Percentiles rank a stretch among this genome's conserved stretches.
Conservation (phyloP, 805 yeast genomes). For the Cyberlindnera xylosilytica region DNA sequence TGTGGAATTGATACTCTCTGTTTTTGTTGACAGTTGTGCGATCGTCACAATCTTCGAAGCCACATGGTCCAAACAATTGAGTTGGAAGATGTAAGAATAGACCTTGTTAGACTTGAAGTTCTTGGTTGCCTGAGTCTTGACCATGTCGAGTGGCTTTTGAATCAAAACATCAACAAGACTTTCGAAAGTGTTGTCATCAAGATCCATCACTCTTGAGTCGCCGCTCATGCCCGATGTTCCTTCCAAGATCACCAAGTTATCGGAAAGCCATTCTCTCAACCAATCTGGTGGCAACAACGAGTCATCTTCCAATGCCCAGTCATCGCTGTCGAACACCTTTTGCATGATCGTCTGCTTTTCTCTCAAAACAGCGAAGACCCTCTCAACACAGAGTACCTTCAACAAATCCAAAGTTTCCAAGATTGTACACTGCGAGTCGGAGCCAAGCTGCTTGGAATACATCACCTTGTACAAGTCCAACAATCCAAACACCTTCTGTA, state of each 20-base stretch:
- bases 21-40: constrained; percentile 37
- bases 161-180: constrained; percentile 41
- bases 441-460: constrained; percentile 39
- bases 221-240: constrained; percentile 1
- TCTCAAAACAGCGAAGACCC: constrained; percentile 39
- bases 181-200: constrained; percentile 34
- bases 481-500: constrained; percentile 59
- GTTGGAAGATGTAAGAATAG: constrained; percentile 38
- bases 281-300: constrained; percentile 84
- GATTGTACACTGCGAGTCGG: constrained; percentile 21
- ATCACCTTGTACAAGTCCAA: constrained; percentile 68
- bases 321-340: constrained; percentile 24
- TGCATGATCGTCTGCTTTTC: constrained; percentile 30
- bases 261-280: constrained; percentile 63
- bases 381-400: constrained; percentile 33
- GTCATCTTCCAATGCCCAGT: constrained; percentile 35
- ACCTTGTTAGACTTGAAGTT: constrained; percentile 20
- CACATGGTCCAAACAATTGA: constrained; percentile 61
- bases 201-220: constrained; percentile 34
- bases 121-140: constrained; percentile 26
- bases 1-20: constrained; percentile 29
- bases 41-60: constrained; percentile 47
- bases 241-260: constrained; percentile 49
- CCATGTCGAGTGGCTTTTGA: constrained; percentile 34
- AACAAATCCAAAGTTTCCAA: constrained; percentile 30